Evolutionary conservation across 129 eudicot genomes (phyloP).

Genomic region (Saussurea involucrata): DNA sequence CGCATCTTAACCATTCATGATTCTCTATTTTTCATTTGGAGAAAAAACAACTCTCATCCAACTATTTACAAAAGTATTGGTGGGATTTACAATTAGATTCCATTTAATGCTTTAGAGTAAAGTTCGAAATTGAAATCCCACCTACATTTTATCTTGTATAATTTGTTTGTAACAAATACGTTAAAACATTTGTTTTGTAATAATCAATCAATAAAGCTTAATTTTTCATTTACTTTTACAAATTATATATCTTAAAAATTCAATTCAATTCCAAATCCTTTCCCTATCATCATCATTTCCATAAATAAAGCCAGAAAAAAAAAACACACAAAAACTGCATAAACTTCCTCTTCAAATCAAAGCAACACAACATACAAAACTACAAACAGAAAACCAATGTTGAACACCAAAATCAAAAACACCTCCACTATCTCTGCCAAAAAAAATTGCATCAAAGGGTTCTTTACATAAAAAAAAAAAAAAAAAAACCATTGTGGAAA

Average conservation of each 20-base stretch:
- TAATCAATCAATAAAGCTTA: no score
- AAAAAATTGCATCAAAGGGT: conserved; percentile 9
- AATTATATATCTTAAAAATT: no score
- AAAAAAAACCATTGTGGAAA: conserved; percentile 20
- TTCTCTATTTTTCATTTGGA: no score
- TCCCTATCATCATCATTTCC: no score
- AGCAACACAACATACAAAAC: not conserved
- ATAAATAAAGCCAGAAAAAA: not conserved
- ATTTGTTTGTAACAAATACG: no score
- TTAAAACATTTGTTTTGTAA: no score
- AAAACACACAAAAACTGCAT: not conserved
- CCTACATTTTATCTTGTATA: no score
- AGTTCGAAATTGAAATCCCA: not conserved
- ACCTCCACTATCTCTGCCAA: conserved; percentile 32
- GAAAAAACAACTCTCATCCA: not conserved
- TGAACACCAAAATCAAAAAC: conserved; percentile 13
- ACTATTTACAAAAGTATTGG: no score
- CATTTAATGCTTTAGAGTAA: no score
- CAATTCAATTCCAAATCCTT: no score
- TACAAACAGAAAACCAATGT: not conserved
- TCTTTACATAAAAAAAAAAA: conserved; percentile 29
- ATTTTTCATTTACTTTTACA: no score
- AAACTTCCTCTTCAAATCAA: not conserved
- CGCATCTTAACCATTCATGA: no score
- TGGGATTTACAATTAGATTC: not conserved